Evolutionary conservation across 1,284 basidiomycete genomes (phyloP).

Genomic region (Cutaneotrichosporon dermatis): DNA sequence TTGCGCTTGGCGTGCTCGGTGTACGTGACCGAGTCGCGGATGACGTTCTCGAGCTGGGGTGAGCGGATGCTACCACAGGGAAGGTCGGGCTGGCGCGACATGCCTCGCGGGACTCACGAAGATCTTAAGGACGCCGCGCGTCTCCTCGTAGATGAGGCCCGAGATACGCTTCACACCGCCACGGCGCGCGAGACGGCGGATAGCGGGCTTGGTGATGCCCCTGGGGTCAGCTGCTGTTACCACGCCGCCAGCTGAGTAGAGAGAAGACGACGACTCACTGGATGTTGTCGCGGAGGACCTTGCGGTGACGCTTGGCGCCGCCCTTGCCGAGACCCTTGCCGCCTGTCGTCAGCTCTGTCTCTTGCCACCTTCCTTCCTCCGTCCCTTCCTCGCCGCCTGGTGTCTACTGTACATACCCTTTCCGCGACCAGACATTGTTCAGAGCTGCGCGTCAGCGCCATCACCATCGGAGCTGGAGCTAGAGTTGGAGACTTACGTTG

Average conservation of each 20-base stretch:
- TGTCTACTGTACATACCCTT: conserved; percentile 52
- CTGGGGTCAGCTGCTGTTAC: conserved; percentile 11
- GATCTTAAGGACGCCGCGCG: conserved; percentile 75
- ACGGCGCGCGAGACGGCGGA: conserved; percentile 88
- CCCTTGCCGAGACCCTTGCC: conserved; percentile 78
- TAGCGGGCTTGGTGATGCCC: conserved; percentile 81
- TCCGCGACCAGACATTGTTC: conserved; percentile 69
- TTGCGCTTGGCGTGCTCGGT: conserved; percentile 92
- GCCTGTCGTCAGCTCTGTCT: conserved; percentile 25
- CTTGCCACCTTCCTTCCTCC: too few relatives aligned
- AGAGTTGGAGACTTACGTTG: too few relatives aligned
- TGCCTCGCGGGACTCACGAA: conserved; percentile 48
- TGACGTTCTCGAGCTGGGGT: conserved; percentile 56
- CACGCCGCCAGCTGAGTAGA: neutral
- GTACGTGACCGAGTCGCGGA: conserved; percentile 83
- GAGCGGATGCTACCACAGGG: neutral
- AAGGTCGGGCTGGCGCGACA: too few relatives aligned
- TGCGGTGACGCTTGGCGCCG: conserved; percentile 82
- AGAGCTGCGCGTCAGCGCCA: neutral
- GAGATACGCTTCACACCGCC: conserved; percentile 95
- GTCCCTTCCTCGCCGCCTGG: too few relatives aligned
- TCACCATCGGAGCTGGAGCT: neutral
- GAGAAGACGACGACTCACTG: conserved; percentile 53
- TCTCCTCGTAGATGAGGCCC: conserved; percentile 88
- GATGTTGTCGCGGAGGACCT: conserved; percentile 76